These are phyloP conservation scores for Mycosphaerelloides madeirae DNA, from an alignment of 2,329 filamentous ascomycete species.

Conservation along the genomic window DNA sequence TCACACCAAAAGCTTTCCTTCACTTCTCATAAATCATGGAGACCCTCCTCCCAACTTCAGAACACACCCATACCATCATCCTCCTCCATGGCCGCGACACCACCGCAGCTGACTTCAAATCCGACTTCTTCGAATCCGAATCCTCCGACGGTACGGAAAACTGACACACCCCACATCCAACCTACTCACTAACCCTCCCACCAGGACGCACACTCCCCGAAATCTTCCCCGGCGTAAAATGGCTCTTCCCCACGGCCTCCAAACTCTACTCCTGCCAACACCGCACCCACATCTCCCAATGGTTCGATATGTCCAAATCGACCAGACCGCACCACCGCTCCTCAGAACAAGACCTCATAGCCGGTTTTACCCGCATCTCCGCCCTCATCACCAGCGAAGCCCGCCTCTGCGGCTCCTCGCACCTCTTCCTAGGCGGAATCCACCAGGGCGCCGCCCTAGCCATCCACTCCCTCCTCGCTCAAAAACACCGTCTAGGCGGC, in stretches of 20 bases:
- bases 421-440: constrained; percentile 21
- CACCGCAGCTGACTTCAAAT: constrained; percentile 36
- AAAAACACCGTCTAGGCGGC: constrained; percentile 12
- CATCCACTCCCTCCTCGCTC: constrained; percentile 16
- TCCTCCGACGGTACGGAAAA: constrained; percentile 23
- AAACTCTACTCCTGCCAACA: constrained; percentile 23
- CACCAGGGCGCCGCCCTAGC: constrained; percentile 22
- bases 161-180: no score
- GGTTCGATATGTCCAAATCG: constrained; percentile 36
- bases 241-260: constrained; percentile 34
- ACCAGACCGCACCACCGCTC: constrained; percentile 25
- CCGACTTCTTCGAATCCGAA: constrained; percentile 39
- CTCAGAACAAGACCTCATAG: constrained; percentile 15
- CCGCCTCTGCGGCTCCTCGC: constrained; percentile 11
- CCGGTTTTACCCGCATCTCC: constrained; percentile 8
- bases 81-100: constrained; percentile 46
- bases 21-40: background rate
- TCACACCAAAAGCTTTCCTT: no score
- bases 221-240: constrained; percentile 33
- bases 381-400: constrained; percentile 14
- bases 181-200: no score
- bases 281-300: constrained; percentile 30
- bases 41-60: background rate
- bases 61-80: constrained; percentile 45
- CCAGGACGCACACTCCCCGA: constrained; percentile 30